Conservation (phyloP, 768 basidiomycete species). For the Grammothele lineata region DNA sequence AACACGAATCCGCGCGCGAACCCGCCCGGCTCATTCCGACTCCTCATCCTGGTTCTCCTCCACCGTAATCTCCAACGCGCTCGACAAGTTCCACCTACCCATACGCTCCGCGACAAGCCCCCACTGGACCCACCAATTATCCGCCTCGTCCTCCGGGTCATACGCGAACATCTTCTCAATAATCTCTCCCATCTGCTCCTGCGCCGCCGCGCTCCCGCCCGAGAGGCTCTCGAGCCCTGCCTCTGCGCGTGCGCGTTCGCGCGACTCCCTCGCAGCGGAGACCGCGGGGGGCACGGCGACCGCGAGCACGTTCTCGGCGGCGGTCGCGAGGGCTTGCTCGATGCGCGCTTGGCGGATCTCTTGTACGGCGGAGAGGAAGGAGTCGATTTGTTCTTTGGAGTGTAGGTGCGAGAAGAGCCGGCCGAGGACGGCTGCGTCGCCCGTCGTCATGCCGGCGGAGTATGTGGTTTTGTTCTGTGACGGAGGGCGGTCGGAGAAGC, state of each 20-base stretch:
- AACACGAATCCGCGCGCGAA: no score
- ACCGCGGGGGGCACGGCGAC: slow-evolving; percentile 23
- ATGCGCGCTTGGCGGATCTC: slow-evolving; percentile 24
- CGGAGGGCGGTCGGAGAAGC: no score
- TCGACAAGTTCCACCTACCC: no score
- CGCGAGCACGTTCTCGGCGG: slow-evolving; percentile 17
- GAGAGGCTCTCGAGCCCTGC: slow-evolving; percentile 1
- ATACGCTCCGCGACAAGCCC: slow-evolving; percentile 25
- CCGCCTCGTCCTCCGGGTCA: slow-evolving; percentile 28
- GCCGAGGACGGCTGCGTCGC: slow-evolving; percentile 31
- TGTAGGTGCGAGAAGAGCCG: slow-evolving; percentile 29
- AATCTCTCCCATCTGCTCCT: slow-evolving; percentile 7
- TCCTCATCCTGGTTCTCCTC: not conserved
- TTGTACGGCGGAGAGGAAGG: slow-evolving; percentile 23
- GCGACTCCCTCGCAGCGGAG: not conserved
- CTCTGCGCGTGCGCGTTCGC: not conserved
- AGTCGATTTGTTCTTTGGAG: slow-evolving; percentile 21
- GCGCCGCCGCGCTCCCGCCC: not conserved
- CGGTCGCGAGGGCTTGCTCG: slow-evolving; percentile 15
- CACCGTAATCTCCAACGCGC: not conserved
- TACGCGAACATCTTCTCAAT: slow-evolving; percentile 20
- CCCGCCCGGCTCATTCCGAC: no score
- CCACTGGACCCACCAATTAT: slow-evolving; percentile 28
- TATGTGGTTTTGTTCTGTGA: slow-evolving; percentile 10
- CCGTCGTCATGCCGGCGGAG: slow-evolving; percentile 21